phyloP scores from a whole-genome alignment of 768 basidiomycete species.

The Termitomyces sp. region DNA sequence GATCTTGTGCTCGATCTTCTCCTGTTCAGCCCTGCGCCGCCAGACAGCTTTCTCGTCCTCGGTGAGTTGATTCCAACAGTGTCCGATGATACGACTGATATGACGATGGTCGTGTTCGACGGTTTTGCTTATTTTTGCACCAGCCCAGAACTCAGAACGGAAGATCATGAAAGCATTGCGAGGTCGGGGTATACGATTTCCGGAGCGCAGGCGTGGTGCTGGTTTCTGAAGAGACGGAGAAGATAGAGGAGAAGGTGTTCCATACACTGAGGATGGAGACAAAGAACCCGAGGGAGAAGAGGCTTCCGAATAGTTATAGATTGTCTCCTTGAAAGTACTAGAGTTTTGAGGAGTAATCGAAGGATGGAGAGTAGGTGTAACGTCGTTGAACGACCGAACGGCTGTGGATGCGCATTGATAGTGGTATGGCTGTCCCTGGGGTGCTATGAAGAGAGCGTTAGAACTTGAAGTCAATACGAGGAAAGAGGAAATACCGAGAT shows the following conservation, averaged over 20 bases:
- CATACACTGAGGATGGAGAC: conserved; percentile 8
- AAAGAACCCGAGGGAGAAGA: conserved; percentile 11
- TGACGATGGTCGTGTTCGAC: conserved; percentile 57
- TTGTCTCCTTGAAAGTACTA: conserved; percentile 4
- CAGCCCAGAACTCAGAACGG: conserved; percentile 55
- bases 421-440: conserved; percentile 7
- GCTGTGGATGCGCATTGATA: conserved; percentile 2
- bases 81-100: conserved; percentile 53
- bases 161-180: conserved; percentile 83
- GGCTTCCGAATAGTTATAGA: conserved; percentile 11
- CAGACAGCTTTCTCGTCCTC: conserved; percentile 49
- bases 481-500: conserved; percentile 6
- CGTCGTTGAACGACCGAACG: conserved; percentile 2
- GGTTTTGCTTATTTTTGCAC: conserved; percentile 40
- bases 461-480: not conserved
- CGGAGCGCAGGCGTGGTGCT: conserved; percentile 24
- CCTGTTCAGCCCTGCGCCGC: conserved; percentile 46
- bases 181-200: conserved; percentile 67
- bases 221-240: conserved; percentile 15
- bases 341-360: conserved; percentile 6
- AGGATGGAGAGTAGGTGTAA: not conserved
- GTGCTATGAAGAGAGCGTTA: conserved; percentile 6
- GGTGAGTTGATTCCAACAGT: conserved; percentile 52
- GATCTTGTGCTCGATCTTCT: conserved; percentile 44
- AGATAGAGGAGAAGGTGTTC: not conserved